These are phyloP conservation scores for Debaryomyces nepalensis DNA, from an alignment of 1,139 yeast species.

Conservation along the genomic window DNA sequence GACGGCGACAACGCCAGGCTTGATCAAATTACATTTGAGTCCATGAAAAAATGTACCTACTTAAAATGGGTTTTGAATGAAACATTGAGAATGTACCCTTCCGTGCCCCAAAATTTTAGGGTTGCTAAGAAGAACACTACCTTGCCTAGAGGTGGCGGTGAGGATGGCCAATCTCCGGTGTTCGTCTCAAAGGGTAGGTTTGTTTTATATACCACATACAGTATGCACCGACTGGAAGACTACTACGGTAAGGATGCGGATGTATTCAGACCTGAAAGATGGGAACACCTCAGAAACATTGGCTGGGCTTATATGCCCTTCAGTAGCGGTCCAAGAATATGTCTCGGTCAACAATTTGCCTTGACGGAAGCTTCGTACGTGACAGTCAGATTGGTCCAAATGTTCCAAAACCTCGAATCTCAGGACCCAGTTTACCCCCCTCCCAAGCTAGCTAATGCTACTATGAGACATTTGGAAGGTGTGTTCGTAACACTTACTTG, in stretches of 20 bases:
- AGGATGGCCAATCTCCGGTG: constrained; percentile 45
- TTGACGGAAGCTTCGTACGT: constrained; percentile 48
- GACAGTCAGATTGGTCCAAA: constrained; percentile 38
- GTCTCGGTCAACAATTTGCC: constrained; percentile 53
- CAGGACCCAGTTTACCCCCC: constrained; percentile 25
- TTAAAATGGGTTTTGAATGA: constrained; percentile 55
- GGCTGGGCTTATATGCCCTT: constrained; percentile 52
- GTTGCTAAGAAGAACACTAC: constrained; percentile 48
- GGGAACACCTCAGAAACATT: constrained; percentile 42
- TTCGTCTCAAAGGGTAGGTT: constrained; percentile 47
- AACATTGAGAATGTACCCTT: constrained; percentile 55
- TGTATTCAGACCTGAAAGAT: constrained; percentile 53
- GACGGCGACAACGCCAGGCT: constrained; percentile 19
- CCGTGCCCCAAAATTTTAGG: constrained; percentile 55
- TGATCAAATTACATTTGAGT: constrained; percentile 42
- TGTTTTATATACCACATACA: constrained; percentile 42
- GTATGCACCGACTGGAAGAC: constrained; percentile 43
- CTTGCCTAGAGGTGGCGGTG: constrained; percentile 59
- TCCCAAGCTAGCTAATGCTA: constrained; percentile 24
- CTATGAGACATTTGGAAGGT: constrained; percentile 27
- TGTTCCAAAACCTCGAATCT: constrained; percentile 16
- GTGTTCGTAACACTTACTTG: constrained; percentile 17
- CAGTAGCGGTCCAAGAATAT: constrained; percentile 50
- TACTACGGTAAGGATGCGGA: constrained; percentile 54
- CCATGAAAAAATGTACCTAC: constrained; percentile 53